phyloP scores from a whole-genome alignment of 2,329 filamentous ascomycete species.

The Cercospora berteroae region DNA sequence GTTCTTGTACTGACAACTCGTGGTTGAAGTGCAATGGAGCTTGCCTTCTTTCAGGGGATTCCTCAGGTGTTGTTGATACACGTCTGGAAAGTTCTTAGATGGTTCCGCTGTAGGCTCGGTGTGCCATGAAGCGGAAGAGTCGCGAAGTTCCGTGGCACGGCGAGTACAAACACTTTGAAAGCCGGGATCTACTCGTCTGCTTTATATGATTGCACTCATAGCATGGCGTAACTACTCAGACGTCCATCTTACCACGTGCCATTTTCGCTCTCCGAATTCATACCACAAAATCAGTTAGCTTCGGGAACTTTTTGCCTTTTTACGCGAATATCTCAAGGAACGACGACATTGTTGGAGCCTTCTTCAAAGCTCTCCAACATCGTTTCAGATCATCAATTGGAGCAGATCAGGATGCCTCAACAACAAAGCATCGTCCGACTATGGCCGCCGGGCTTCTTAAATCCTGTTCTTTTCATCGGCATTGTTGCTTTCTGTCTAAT shows the following conservation, averaged over 20 bases:
- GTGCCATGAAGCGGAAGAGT: not conserved
- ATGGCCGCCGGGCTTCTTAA: conserved; percentile 1
- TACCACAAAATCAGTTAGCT: not conserved
- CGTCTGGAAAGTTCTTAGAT: no score
- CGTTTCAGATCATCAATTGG: not conserved
- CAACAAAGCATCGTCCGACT: not conserved
- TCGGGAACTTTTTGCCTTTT: not conserved
- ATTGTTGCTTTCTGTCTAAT: conserved; percentile 6
- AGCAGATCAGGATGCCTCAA: not conserved
- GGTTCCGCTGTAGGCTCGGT: not conserved
- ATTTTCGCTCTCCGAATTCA: not conserved
- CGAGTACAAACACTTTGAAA: not conserved
- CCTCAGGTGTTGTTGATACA: no score
- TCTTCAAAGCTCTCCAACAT: not conserved
- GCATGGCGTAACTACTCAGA: not conserved
- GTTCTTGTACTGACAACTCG: no score
- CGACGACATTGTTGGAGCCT: not conserved
- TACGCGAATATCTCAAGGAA: not conserved
- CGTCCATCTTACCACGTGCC: not conserved
- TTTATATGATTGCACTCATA: not conserved
- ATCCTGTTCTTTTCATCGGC: conserved; percentile 1
- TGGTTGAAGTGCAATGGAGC: no score
- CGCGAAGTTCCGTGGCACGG: not conserved
- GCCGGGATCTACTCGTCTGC: not conserved
- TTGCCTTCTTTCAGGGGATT: no score